Conservation (phyloP, 331 rosid genomes). For the Acacia pycnantha region DNA sequence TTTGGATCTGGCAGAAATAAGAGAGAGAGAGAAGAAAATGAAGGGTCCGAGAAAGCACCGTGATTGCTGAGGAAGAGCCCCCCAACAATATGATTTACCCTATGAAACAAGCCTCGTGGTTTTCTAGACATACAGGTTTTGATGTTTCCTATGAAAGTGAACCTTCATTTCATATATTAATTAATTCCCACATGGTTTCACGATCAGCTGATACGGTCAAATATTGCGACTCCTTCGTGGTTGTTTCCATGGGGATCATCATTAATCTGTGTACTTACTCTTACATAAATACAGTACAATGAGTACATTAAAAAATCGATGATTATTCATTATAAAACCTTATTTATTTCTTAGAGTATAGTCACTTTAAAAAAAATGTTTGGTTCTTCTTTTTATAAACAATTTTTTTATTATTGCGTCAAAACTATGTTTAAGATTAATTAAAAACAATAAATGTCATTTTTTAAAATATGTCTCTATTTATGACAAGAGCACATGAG, state of each 20-base stretch:
- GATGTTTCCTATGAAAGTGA: slow-evolving; percentile 38
- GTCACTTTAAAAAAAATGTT: too few species aligned
- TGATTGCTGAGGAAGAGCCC: slow-evolving; percentile 16
- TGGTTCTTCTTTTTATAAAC: too few species aligned
- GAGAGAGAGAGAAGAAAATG: not conserved
- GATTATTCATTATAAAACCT: too few species aligned
- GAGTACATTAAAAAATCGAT: not conserved
- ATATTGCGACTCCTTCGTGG: slow-evolving; percentile 25
- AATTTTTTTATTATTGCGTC: too few species aligned
- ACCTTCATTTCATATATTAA: not conserved
- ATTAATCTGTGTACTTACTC: not conserved
- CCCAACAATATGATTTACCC: not conserved
- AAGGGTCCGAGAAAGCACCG: not conserved
- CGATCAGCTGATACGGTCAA: slow-evolving; percentile 11
- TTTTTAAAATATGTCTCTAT: too few species aligned
- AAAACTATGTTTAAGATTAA: too few species aligned
- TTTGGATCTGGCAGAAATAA: not conserved
- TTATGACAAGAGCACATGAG: too few species aligned
- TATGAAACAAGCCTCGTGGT: slow-evolving; percentile 19
- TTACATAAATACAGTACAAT: not conserved
- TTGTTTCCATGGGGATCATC: not conserved
- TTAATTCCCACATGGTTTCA: not conserved
- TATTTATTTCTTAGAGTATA: not conserved
- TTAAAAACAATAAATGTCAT: too few species aligned
- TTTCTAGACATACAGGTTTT: slow-evolving; percentile 13